phyloP scores from a whole-genome alignment of 768 basidiomycete genomes.

The Mycena chlorophos region DNA sequence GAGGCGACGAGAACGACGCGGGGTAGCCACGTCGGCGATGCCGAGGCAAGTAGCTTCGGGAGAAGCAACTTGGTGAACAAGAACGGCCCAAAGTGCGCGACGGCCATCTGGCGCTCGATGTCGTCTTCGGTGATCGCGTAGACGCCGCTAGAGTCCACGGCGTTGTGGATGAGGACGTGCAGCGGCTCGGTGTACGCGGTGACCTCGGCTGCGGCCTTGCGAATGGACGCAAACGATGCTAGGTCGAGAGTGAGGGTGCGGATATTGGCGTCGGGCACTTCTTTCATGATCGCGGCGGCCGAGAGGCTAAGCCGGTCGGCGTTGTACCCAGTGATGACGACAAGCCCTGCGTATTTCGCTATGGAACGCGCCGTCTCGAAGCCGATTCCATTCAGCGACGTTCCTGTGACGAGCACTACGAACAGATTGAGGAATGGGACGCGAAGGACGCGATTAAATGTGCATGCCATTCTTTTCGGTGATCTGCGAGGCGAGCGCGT shows the following conservation, averaged over 20 bases:
- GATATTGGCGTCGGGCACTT: neutral
- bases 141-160: neutral
- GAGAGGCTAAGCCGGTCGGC: too few species aligned
- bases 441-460: too few species aligned
- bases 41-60: neutral
- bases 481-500: too few species aligned
- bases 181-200: constrained; percentile 5
- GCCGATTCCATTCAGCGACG: too few species aligned
- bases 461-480: too few species aligned
- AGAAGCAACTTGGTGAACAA: constrained; percentile 1
- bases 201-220: constrained; percentile 10
- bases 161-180: constrained; percentile 9
- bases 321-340: too few species aligned
- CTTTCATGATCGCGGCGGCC: neutral
- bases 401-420: too few species aligned
- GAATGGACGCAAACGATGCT: constrained; percentile 2
- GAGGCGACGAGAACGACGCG: neutral
- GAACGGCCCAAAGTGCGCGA: constrained; percentile 1
- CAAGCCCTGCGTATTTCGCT: too few species aligned
- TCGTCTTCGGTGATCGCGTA: neutral
- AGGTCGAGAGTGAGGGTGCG: constrained; percentile 3
- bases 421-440: too few species aligned
- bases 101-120: neutral
- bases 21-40: neutral
- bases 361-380: too few species aligned